Evolutionary conservation across 352 stramenopile species (phyloP).

Genomic region (Phytopythium cucurbitacearum): DNA sequence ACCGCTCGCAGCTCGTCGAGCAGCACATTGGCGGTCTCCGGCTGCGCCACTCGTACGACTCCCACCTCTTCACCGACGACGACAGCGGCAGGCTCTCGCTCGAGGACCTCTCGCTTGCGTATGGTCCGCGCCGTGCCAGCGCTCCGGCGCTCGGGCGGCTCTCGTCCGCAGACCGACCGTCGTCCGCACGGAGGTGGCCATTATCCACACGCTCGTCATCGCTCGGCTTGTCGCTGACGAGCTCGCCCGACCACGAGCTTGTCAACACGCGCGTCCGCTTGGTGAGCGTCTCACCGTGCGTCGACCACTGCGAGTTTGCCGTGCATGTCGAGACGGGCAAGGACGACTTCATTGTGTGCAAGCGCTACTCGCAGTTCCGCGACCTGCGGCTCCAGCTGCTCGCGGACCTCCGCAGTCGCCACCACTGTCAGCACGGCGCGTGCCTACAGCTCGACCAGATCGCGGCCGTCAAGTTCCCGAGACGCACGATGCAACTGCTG

Average conservation of each 20-base stretch:
- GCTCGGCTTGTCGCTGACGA: conserved; percentile 13
- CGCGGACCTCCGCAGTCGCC: conserved; percentile 8
- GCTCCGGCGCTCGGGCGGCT: not conserved
- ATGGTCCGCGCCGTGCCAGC: not conserved
- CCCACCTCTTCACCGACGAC: not conserved
- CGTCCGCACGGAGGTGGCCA: not conserved
- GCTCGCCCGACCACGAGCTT: conserved; percentile 27
- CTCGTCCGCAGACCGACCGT: not conserved
- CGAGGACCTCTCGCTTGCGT: conserved; percentile 1
- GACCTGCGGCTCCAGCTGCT: conserved; percentile 50
- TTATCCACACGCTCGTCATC: conserved; percentile 11
- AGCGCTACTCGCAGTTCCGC: conserved; percentile 73
- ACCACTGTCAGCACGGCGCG: conserved; percentile 32
- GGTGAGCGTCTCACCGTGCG: conserved; percentile 26
- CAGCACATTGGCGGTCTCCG: conserved; percentile 6
- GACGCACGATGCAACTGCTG: conserved; percentile 29
- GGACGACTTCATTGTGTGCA: conserved; percentile 50
- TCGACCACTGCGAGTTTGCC: conserved; percentile 45
- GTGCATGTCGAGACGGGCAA: conserved; percentile 50
- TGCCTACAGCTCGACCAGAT: conserved; percentile 42
- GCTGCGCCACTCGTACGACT: conserved; percentile 8
- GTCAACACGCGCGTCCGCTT: conserved; percentile 36
- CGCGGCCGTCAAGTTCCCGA: conserved; percentile 47
- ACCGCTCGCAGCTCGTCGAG: not conserved
- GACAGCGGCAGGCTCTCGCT: not conserved